Percentiles rank a stretch among this genome's conserved stretches.
Evolutionary conservation across 345 rosid genomes (phyloP).

Genomic region (Crucihimalaya himalaica): DNA sequence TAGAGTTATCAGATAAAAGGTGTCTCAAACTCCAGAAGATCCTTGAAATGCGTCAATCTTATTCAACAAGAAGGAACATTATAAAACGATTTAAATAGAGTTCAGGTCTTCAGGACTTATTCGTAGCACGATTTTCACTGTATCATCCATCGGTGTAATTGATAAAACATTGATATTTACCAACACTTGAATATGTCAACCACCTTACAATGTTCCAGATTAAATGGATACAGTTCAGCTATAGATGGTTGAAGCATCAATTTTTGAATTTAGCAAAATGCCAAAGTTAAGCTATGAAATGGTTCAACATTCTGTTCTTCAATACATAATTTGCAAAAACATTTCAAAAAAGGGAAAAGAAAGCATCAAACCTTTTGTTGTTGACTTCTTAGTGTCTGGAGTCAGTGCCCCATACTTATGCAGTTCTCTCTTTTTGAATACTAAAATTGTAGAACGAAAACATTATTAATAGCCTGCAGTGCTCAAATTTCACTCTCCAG

Average conservation of each 20-base stretch:
- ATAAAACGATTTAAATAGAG: background rate
- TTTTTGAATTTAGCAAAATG: background rate
- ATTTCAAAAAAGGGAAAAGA: background rate
- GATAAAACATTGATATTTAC: background rate
- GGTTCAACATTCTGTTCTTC: background rate
- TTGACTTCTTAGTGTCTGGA: slow-evolving; percentile 43
- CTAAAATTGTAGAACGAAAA: slow-evolving; percentile 44
- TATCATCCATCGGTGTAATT: background rate
- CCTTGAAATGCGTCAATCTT: background rate
- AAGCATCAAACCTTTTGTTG: slow-evolving; percentile 47
- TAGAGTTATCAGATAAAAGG: background rate
- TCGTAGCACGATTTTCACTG: background rate
- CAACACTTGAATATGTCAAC: background rate
- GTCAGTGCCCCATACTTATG: slow-evolving; percentile 51
- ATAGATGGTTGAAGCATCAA: background rate
- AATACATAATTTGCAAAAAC: background rate
- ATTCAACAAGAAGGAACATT: background rate
- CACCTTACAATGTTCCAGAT: no score
- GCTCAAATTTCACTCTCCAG: background rate
- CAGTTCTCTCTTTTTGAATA: slow-evolving; percentile 64
- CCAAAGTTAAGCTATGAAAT: background rate
- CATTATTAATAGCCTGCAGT: slow-evolving; percentile 23
- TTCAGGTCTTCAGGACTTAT: background rate
- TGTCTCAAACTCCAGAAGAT: background rate
- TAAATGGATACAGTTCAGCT: no score